Base-by-base conservation (phyloP, 306 rosid genomes). In the Vachellia pachyceras region DNA sequence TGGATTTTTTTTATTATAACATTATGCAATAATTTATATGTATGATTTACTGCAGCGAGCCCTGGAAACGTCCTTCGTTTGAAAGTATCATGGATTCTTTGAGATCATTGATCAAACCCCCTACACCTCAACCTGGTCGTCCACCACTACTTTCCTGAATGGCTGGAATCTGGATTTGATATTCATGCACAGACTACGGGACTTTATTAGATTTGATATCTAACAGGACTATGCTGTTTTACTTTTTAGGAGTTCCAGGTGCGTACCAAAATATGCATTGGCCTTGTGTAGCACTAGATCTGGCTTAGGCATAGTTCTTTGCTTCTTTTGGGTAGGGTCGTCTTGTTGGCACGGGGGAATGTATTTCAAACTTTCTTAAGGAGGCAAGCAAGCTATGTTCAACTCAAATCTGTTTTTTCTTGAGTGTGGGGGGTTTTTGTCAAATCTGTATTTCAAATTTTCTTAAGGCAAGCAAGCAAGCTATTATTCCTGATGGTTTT, bases 21-120 rank as follows among this genome's bases (percentile, higher is more conserved):
- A 29, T 29, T 29, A 29, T 29, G 33, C 33, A 29, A 29, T 29
- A 29, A 9, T 23, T 74, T 44, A 82, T 79, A 63, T 39, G 39
- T 69, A 41, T 41, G 76, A 17, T 82, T 52, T 69, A 49, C 80
- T 89, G 93, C 97, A 94, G 97, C 9, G 98, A 94, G 57, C 86
- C 93, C 17, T 85, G 92, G 97, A 91, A 94, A 80, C 94, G 97
- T 41, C 98, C 98, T 77, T 87, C 98, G 69, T 91, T 94, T 80
- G 83, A 88, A 63, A 84, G 68, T 83, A 88, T 94, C 85, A 94
- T 91, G 97, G 93, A 94, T 61, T 77, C 89, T 85, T 86, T 94
- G 89, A 90, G 46, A 69, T 85, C 82, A 60, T 81, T 94, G 90
- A 84, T 87, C 70, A 94, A 88, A 85, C 79, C 89, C 47, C 84